Evolutionary conservation across 768 basidiomycete genomes (phyloP), one percentile per base, ranked within the genome.

Genomic region (Russula dissimulans): DNA sequence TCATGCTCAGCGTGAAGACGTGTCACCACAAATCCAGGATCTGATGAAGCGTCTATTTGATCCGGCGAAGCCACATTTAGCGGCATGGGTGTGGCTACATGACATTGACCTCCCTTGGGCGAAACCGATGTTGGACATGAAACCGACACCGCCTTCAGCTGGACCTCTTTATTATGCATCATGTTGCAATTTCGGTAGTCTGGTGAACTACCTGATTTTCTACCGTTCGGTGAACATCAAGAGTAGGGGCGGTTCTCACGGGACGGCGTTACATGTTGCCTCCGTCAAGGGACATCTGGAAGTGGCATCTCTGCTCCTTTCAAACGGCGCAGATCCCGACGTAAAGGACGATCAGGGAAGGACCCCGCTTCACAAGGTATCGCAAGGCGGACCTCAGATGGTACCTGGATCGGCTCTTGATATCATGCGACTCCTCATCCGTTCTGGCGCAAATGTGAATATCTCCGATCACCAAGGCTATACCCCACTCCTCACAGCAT

Each of bases 51-150:
- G 11, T 9, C 31, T 61, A 0, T 61, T 61, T 12, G 56, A 61
- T n/a, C 44, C 15, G 1, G 17, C 26, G 1, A 47, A 31, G 12
- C 44, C 60, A 6, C 50, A 53, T 53, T 57, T 61, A 22, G 14
- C 51, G 0, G n/a, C 50, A 8, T 61, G 60, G 60, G 17, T 57
- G 29, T 61, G 60, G 60, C 3, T 53, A 22, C 29, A 52, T 14
- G 50, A 61, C 14, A 11, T 53, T 0, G 56, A 61, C n/a, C 48
- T 4, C 22, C 36, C 31, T 32, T 61, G 56, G 60, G 5, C 10
- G 10, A 8, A 38, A 10, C n/a, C 46, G 6, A 50, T 56, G 47
- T 32, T 34, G 4, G 9, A 17, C 3, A 11, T 8, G n/a, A 38
- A 22, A 14, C 55, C 60, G 18, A 26, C 17, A 7, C 31, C 1